Evolutionary conservation across 106 monocot species (phyloP).

Genomic region (Phalaenopsis aphrodite): DNA sequence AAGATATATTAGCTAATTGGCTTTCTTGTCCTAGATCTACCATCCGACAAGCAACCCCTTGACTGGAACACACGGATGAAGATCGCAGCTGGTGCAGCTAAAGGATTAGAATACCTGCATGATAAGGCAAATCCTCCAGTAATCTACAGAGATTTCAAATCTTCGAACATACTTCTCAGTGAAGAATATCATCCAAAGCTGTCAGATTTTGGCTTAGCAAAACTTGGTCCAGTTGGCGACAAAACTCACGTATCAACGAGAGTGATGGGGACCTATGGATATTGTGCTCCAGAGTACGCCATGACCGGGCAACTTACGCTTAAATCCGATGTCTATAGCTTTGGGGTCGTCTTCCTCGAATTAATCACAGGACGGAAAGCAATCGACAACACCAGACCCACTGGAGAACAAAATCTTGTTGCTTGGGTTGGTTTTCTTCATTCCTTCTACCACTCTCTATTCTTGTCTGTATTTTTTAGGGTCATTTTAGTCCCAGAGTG

Average conservation of each 20-base stretch:
- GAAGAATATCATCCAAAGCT: conserved; percentile 29
- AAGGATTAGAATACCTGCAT: conserved; percentile 31
- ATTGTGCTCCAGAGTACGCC: conserved; percentile 34
- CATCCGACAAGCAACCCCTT: conserved; percentile 19
- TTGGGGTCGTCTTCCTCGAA: conserved; percentile 29
- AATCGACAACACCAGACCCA: conserved; percentile 16
- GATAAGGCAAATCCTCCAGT: conserved; percentile 32
- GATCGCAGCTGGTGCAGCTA: conserved; percentile 28
- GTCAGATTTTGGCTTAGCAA: conserved; percentile 30
- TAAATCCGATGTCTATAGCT: conserved; percentile 33
- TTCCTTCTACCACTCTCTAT: neutral
- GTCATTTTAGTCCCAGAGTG: neutral
- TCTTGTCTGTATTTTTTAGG: neutral
- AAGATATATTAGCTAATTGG: neutral
- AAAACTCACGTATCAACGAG: conserved; percentile 28
- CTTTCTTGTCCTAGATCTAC: conserved; percentile 10
- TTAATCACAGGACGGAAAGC: conserved; percentile 24
- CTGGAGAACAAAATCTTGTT: conserved; percentile 24
- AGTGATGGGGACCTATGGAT: conserved; percentile 32
- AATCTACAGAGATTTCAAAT: conserved; percentile 31
- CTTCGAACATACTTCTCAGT: conserved; percentile 23
- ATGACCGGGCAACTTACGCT: conserved; percentile 29
- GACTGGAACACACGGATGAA: conserved; percentile 35
- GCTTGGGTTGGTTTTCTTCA: conserved; percentile 18
- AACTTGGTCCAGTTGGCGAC: conserved; percentile 30